phyloP scores from a whole-genome alignment of 2,329 filamentous ascomycete genomes.

The Monilinia laxa region DNA sequence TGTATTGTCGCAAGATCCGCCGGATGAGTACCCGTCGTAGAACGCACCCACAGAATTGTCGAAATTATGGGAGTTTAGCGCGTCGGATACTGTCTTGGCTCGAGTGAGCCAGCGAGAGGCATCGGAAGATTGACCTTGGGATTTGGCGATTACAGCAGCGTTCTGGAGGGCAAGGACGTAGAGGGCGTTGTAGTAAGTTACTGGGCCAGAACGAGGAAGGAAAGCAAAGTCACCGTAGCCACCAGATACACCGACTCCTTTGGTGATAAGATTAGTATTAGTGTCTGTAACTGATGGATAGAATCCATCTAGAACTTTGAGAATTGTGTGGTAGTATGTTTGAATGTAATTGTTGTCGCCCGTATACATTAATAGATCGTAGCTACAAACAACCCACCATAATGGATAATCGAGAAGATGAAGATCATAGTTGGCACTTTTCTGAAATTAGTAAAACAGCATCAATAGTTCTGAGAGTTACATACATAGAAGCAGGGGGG shows the following conservation, averaged over 20 bases:
- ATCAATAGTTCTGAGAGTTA: background rate
- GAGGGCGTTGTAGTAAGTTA: constrained; percentile 54
- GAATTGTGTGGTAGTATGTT: constrained; percentile 46
- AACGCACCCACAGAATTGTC: constrained; percentile 47
- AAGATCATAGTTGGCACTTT: constrained; percentile 48
- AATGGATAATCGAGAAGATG: constrained; percentile 53
- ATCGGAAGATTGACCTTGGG: constrained; percentile 40
- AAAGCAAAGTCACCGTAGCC: constrained; percentile 55
- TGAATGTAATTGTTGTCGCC: constrained; percentile 46
- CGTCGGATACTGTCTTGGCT: constrained; percentile 41
- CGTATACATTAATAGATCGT: constrained; percentile 52
- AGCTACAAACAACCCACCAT: constrained; percentile 52
- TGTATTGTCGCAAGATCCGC: constrained; percentile 38
- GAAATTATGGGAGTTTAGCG: constrained; percentile 44
- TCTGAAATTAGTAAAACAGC: background rate
- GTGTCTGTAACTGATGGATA: constrained; percentile 47
- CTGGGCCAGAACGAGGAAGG: constrained; percentile 47
- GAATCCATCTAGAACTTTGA: constrained; percentile 47
- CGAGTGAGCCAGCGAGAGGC: constrained; percentile 45
- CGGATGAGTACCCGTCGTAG: constrained; percentile 40
- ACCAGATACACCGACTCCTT: constrained; percentile 41
- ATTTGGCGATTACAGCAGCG: constrained; percentile 46
- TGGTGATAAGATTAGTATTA: constrained; percentile 45
- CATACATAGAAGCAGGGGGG: constrained; percentile 53
- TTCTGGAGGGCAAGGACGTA: constrained; percentile 49